phyloP scores from a whole-genome alignment of 2,329 filamentous ascomycete species.

The Penicillium digitatum region DNA sequence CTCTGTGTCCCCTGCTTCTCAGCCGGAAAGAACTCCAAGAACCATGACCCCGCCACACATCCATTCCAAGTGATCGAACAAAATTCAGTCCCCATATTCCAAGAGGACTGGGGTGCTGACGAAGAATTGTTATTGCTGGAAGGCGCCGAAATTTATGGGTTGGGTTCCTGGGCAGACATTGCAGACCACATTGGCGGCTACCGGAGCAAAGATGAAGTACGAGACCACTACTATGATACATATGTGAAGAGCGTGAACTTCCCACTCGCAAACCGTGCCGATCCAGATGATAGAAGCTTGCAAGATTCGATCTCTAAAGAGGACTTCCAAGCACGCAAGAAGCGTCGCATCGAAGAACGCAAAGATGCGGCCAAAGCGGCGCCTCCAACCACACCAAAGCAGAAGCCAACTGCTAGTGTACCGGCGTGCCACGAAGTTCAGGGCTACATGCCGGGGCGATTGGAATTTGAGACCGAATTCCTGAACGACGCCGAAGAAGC shows the following conservation, averaged over 20 bases:
- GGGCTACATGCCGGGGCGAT: slow-evolving; percentile 94
- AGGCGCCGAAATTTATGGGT: slow-evolving; percentile 90
- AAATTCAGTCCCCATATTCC: slow-evolving; percentile 95
- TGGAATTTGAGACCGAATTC: slow-evolving; percentile 97
- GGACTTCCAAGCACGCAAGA: slow-evolving; percentile 89
- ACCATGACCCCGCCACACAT: slow-evolving; percentile 82
- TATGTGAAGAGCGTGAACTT: slow-evolving; percentile 82
- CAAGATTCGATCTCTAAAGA: slow-evolving; percentile 80
- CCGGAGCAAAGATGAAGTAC: slow-evolving; percentile 88
- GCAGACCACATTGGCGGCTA: slow-evolving; percentile 97
- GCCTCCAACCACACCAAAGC: slow-evolving; percentile 79
- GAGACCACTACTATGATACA: slow-evolving; percentile 85
- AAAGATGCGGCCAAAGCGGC: slow-evolving; percentile 83
- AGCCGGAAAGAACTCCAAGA: slow-evolving; percentile 71
- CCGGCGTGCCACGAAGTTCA: slow-evolving; percentile 97
- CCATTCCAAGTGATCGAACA: slow-evolving; percentile 93
- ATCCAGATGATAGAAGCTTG: slow-evolving; percentile 72
- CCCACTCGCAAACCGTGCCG: slow-evolving; percentile 80
- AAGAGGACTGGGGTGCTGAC: slow-evolving; percentile 92
- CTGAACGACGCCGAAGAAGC: slow-evolving; percentile 97
- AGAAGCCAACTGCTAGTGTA: slow-evolving; percentile 92
- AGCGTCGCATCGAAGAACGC: slow-evolving; percentile 84
- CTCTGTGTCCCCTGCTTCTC: slow-evolving; percentile 94
- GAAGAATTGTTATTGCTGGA: slow-evolving; percentile 92
- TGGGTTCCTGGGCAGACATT: slow-evolving; percentile 97